Conservation (phyloP, 2,329 filamentous ascomycete species). For the Cladosporium cucumerinum region DNA sequence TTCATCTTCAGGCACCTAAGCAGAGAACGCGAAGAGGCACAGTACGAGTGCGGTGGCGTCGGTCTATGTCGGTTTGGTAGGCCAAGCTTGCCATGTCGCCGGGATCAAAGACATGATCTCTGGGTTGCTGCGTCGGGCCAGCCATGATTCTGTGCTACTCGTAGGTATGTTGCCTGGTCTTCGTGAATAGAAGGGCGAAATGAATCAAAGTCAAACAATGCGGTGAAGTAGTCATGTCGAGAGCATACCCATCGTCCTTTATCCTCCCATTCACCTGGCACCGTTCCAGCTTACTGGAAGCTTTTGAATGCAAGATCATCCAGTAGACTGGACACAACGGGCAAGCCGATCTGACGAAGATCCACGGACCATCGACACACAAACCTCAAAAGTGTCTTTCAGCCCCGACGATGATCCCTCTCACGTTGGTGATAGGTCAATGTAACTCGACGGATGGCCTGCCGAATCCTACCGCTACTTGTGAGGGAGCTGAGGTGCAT, state of each 20-base stretch:
- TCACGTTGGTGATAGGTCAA: neutral
- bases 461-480: neutral
- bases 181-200: neutral
- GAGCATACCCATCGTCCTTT: neutral
- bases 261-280: neutral
- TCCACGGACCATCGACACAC: too few species aligned
- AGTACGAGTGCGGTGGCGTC: constrained; percentile 17
- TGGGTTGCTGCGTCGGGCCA: neutral
- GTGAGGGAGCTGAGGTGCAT: too few species aligned
- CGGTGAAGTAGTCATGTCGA: neutral
- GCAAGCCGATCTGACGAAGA: neutral
- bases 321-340: neutral
- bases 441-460: neutral
- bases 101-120: constrained; percentile 9
- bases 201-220: neutral
- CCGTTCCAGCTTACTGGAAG: neutral
- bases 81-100: constrained; percentile 17
- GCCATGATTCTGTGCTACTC: neutral
- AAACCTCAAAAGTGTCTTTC: neutral
- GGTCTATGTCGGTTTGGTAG: constrained; percentile 18
- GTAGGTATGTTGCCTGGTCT: neutral
- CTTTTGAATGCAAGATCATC: neutral
- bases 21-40: constrained; percentile 64
- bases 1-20: constrained; percentile 45
- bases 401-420: neutral